Conservation (phyloP, 2,329 filamentous ascomycete genomes). For the Ceratocystis cubensis region DNA sequence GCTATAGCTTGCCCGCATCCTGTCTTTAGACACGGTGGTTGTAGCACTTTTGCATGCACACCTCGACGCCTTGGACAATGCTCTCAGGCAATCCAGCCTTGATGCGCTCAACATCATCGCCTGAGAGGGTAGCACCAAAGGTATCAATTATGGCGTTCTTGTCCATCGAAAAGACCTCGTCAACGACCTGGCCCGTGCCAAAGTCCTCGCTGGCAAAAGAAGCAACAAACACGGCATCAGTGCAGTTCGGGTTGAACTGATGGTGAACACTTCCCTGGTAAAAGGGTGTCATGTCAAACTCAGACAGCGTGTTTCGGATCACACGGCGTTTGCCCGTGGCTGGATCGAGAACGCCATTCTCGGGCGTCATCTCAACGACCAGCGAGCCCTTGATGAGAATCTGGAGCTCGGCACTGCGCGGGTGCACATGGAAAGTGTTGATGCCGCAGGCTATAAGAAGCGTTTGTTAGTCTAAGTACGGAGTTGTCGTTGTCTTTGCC, state of each 20-base stretch:
- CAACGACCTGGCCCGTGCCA: conserved; percentile 38
- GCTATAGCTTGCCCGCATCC: neutral
- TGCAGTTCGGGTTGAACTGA: conserved; percentile 44
- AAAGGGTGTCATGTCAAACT: conserved; percentile 41
- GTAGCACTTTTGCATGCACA: conserved; percentile 39
- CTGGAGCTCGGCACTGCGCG: conserved; percentile 41
- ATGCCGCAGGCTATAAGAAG: conserved; percentile 36
- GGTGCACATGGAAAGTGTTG: conserved; percentile 45
- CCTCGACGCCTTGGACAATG: conserved; percentile 40
- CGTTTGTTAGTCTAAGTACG: neutral
- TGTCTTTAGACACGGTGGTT: neutral
- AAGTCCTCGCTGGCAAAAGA: conserved; percentile 40
- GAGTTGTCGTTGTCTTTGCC: neutral
- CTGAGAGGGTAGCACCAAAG: conserved; percentile 35
- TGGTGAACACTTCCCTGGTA: conserved; percentile 43
- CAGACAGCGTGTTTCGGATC: conserved; percentile 32
- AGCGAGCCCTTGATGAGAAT: conserved; percentile 38
- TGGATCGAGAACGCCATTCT: conserved; percentile 37
- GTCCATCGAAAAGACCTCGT: conserved; percentile 38
- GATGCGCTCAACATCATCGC: conserved; percentile 36
- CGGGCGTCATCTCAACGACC: conserved; percentile 40
- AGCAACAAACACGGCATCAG: conserved; percentile 38
- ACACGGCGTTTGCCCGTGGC: conserved; percentile 30
- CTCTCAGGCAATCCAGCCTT: conserved; percentile 32
- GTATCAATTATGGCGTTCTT: conserved; percentile 36